phyloP scores from a whole-genome alignment of 495 filamentous ascomycete species.

The Lichenothelia convexa region DNA sequence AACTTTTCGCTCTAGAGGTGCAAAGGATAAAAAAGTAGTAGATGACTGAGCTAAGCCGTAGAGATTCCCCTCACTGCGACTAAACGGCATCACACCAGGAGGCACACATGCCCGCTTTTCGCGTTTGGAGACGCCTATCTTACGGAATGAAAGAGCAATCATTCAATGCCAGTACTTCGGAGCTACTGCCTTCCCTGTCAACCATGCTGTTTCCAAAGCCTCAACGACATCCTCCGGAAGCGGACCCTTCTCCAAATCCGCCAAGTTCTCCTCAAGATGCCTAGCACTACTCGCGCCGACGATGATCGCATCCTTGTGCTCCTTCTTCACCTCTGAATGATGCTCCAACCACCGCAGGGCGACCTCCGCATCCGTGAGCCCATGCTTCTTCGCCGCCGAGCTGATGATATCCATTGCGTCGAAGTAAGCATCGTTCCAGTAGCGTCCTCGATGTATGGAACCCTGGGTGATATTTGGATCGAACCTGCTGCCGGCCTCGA shows the following conservation, averaged over 20 bases:
- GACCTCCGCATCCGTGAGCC: conserved; percentile 26
- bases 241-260: conserved; percentile 23
- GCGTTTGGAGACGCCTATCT: too few relatives aligned
- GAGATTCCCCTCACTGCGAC: too few relatives aligned
- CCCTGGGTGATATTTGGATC: conserved; percentile 25
- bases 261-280: conserved; percentile 20
- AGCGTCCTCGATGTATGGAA: conserved; percentile 20
- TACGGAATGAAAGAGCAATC: too few relatives aligned
- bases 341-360: conserved; percentile 31
- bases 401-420: conserved; percentile 12
- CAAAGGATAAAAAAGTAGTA: too few relatives aligned
- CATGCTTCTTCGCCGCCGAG: conserved; percentile 25
- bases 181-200: conserved; percentile 3
- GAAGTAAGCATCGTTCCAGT: conserved; percentile 22
- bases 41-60: too few relatives aligned
- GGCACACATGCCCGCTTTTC: too few relatives aligned
- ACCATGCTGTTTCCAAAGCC: conserved; percentile 10
- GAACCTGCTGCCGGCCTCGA: conserved; percentile 52
- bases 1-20: too few relatives aligned
- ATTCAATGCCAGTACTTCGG: conserved; percentile 4
- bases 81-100: too few relatives aligned
- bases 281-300: conserved; percentile 23
- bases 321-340: conserved; percentile 23
- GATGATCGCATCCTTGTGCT: conserved; percentile 25
- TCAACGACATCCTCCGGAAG: conserved; percentile 21